Conservation (phyloP, 164 flowering plant species). For the Pachysandra terminalis region DNA sequence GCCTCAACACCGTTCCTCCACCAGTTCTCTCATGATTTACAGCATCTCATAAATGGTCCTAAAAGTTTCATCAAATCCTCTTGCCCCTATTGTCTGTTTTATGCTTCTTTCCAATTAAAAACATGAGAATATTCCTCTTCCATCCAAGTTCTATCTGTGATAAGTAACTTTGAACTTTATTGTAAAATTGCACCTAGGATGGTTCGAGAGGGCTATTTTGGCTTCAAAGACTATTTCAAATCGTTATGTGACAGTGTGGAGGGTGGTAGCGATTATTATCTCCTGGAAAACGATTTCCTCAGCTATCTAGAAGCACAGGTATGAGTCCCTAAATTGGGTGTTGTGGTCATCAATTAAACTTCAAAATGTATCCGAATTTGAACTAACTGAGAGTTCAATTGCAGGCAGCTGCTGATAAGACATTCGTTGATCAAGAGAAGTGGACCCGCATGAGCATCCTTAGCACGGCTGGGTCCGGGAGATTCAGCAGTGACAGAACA, state of each 20-base stretch:
- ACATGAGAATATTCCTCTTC: too few species aligned
- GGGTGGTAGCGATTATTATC: conserved; percentile 43
- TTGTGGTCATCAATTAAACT: not conserved
- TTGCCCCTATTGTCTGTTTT: too few species aligned
- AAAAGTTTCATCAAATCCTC: too few species aligned
- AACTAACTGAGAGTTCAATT: not conserved
- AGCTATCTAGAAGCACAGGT: conserved; percentile 70
- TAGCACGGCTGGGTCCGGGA: conserved; percentile 49
- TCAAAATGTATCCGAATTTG: not conserved
- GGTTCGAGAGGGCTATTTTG: conserved; percentile 62
- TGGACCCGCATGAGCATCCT: conserved; percentile 62
- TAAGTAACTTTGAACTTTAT: too few species aligned
- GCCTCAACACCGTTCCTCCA: too few species aligned
- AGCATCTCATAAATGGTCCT: too few species aligned
- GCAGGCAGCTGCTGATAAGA: conserved; percentile 52
- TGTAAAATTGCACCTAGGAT: conserved; percentile 28
- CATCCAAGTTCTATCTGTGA: too few species aligned
- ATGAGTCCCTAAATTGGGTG: not conserved
- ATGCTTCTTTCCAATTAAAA: too few species aligned
- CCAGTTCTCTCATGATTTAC: too few species aligned
- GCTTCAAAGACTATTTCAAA: conserved; percentile 49
- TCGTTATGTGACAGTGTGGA: conserved; percentile 50
- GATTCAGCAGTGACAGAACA: conserved; percentile 59
- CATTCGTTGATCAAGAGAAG: conserved; percentile 51
- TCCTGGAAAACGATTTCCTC: conserved; percentile 51